Conservation (phyloP, 192 early-diverging fungal genomes). For the Mortierella hygrophila region DNA sequence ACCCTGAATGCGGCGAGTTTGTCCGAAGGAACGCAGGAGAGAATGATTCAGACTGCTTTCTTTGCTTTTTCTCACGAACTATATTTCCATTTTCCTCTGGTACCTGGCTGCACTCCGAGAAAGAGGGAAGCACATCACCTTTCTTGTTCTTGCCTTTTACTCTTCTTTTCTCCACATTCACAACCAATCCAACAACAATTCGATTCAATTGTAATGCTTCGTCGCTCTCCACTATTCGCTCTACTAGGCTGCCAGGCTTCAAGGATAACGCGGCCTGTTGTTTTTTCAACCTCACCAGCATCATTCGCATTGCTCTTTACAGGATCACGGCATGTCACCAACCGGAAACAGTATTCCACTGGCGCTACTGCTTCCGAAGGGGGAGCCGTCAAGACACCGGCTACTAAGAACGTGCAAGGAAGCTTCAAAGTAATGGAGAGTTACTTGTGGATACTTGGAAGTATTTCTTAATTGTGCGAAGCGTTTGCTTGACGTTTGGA, state of each 20-base stretch:
- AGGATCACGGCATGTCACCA: neutral
- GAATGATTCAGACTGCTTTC: neutral
- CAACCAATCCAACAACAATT: neutral
- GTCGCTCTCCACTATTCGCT: constrained; percentile 1
- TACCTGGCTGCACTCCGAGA: neutral
- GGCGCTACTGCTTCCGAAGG: neutral
- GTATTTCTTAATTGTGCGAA: neutral
- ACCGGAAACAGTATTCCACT: constrained; percentile 2
- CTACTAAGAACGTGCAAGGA: constrained; percentile 34
- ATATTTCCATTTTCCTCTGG: neutral
- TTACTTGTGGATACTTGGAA: neutral
- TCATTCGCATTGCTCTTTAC: constrained; percentile 4
- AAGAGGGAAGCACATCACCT: neutral
- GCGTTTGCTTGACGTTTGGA: neutral
- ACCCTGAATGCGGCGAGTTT: neutral
- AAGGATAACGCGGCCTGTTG: neutral
- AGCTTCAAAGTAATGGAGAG: constrained; percentile 18
- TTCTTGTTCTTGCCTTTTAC: neutral
- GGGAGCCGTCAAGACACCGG: neutral
- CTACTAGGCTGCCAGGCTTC: neutral
- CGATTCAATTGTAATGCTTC: neutral
- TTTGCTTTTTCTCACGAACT: neutral
- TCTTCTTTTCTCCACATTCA: neutral
- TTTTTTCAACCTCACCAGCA: neutral
- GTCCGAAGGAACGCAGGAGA: neutral